Base-by-base conservation (phyloP, 2,329 filamentous ascomycete genomes). In the Colletotrichum falcatum region DNA sequence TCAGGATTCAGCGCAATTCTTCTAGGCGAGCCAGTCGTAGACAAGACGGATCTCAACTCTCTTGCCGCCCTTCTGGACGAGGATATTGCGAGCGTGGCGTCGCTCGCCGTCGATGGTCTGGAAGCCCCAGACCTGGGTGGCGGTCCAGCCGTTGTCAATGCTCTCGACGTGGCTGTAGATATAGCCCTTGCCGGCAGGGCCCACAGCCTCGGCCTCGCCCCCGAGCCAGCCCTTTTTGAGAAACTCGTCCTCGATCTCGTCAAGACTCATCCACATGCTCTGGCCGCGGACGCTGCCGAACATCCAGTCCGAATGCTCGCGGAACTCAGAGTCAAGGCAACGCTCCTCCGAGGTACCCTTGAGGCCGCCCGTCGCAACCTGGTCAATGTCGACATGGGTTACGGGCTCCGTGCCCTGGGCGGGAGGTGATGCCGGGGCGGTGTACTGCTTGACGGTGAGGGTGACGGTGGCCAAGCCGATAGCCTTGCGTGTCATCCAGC, bases 251-350 rank as follows among this genome's bases (percentile, higher is more conserved):
- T 83, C 79, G 46, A 89, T 79, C 23, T 86, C 84, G 23, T 81
- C 83, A 26, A 81, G 77, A 14, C 75, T 77, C 69, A 88, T 74
- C 78, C 86, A 90, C 55, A 83, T 81, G 53, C 86, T 88, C 71
- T 85, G 85, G 67, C 92, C 93, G 61, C 84, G 83, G 72, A 96
- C 87, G 65, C 82, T 83, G 69, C 94, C 94, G 79, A 97, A 97
- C 74, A 97, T 88, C 85, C 90, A 91, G 84, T 97, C 94, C 30
- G 83, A 83, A 83, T 95, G 93, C 73, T 88, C 87, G 75, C 91
- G 90, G 74, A 75, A 79, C 64, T 74, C 75, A 78, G 80, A 77
- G 82, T 90, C 87, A 62, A 87, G 76, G 77, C 83, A 86, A 69
- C 88, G 87, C 73, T 80, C 79, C 84, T 90, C 88, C 51, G 83